Percentiles rank a stretch among this genome's conserved stretches.
These are phyloP conservation scores for Physcomitrium patens DNA, from an alignment of 225 moss, liverwort and hornwort genomes.

Conservation along the genomic window DNA sequence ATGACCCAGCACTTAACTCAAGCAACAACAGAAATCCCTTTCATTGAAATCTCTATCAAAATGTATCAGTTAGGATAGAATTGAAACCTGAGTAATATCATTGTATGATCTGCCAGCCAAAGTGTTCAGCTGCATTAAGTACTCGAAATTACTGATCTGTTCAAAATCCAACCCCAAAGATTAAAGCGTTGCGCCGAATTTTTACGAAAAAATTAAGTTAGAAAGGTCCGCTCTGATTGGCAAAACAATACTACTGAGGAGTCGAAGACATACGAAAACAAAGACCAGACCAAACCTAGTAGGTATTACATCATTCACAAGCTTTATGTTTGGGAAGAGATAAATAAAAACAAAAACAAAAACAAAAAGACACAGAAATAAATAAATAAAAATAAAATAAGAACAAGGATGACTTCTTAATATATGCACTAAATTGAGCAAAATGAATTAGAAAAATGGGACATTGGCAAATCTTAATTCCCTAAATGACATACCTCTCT, in stretches of 20 bases:
- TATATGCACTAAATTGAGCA: slow-evolving; percentile 12
- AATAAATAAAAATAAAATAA: too few species aligned
- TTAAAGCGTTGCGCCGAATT: slow-evolving; percentile 28
- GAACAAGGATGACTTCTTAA: neutral
- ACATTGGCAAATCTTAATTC: slow-evolving; percentile 18
- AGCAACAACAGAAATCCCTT: slow-evolving; percentile 14
- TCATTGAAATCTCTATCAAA: neutral
- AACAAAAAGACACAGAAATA: too few species aligned
- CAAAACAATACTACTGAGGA: slow-evolving; percentile 9
- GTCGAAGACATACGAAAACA: neutral
- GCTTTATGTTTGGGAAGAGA: neutral
- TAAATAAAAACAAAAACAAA: too few species aligned
- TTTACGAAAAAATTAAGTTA: slow-evolving; percentile 3
- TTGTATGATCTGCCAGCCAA: slow-evolving; percentile 95
- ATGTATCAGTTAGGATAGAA: slow-evolving; percentile 21
- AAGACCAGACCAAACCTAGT: slow-evolving; percentile 24
- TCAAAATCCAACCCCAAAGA: slow-evolving; percentile 27
- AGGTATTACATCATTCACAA: neutral
- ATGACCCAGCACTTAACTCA: neutral
- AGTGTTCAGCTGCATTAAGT: slow-evolving; percentile 95
- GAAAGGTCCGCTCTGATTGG: neutral
- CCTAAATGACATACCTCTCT: slow-evolving; percentile 69
- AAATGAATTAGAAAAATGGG: neutral
- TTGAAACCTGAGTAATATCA: slow-evolving; percentile 87
- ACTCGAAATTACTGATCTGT: slow-evolving; percentile 99